These are phyloP conservation scores for Apiospora koreana DNA, from an alignment of 2,329 filamentous ascomycete genomes.

Conservation along the genomic window DNA sequence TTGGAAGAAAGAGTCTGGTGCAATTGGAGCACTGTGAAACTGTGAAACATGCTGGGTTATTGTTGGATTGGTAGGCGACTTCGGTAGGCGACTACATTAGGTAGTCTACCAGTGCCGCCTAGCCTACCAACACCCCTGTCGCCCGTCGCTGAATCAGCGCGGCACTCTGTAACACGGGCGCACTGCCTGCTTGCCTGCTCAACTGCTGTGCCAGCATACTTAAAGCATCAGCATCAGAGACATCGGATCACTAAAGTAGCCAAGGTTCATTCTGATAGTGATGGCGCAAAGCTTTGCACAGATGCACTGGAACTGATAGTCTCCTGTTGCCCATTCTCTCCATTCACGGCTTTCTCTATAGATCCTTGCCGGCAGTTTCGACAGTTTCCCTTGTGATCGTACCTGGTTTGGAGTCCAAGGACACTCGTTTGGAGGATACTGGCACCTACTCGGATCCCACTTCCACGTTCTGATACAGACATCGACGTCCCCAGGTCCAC, in stretches of 20 bases:
- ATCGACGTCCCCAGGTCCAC: constrained; percentile 3
- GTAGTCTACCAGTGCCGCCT: neutral
- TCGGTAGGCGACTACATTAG: neutral
- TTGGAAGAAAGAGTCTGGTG: neutral
- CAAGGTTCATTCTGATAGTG: neutral
- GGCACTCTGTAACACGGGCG: neutral
- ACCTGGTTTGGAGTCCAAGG: neutral
- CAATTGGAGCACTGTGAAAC: neutral
- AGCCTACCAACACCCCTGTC: neutral
- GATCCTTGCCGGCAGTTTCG: neutral
- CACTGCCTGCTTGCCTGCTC: neutral
- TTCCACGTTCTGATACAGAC: constrained; percentile 2
- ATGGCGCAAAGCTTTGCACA: constrained; percentile 1
- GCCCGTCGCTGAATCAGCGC: neutral
- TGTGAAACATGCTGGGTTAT: neutral
- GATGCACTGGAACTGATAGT: neutral
- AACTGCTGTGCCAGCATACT: neutral
- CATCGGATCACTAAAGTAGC: neutral
- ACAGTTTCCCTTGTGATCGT: neutral
- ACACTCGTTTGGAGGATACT: constrained; percentile 8
- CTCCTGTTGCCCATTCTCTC: neutral
- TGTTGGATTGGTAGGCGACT: neutral
- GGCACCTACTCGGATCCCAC: neutral
- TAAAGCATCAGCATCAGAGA: constrained; percentile 2
- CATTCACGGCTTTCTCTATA: neutral